These are phyloP conservation scores for Oldenlandia corymbosa DNA, from an alignment of 257 asterid species.

Conservation along the genomic window DNA sequence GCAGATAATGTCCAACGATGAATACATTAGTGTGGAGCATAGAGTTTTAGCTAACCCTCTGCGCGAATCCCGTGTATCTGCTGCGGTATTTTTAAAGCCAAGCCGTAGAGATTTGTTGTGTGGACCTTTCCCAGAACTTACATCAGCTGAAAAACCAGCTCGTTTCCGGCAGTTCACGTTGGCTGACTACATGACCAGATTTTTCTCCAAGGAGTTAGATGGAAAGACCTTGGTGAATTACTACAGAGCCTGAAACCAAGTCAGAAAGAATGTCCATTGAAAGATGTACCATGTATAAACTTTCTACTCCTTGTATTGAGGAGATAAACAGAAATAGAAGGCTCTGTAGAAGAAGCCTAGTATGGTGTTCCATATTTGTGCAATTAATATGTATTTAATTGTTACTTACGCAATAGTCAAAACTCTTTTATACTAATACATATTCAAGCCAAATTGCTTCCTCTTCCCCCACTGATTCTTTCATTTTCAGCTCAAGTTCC, in stretches of 20 bases:
- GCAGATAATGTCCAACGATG: conserved; percentile 45
- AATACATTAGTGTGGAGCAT: conserved; percentile 42
- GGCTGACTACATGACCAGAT: conserved; percentile 26
- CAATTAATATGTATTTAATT: too few species aligned
- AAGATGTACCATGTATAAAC: not conserved
- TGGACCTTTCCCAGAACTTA: conserved; percentile 35
- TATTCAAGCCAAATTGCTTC: too few species aligned
- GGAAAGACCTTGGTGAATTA: conserved; percentile 37
- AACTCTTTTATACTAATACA: too few species aligned
- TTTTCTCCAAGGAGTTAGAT: conserved; percentile 46
- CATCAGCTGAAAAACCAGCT: conserved; percentile 31
- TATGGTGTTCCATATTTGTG: too few species aligned
- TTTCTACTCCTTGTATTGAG: not conserved
- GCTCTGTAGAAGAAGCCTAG: too few species aligned
- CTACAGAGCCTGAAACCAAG: conserved; percentile 22
- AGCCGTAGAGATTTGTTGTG: conserved; percentile 25
- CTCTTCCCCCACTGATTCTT: too few species aligned
- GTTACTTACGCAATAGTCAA: too few species aligned
- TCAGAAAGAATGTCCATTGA: too few species aligned
- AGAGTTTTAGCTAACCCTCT: conserved; percentile 34
- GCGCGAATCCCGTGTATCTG: conserved; percentile 32
- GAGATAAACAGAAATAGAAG: too few species aligned
- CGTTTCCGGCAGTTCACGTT: conserved; percentile 25
- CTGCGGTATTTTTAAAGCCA: conserved; percentile 37
- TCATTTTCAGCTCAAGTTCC: too few species aligned